Evolutionary conservation across 2,329 filamentous ascomycete genomes (phyloP).

Genomic region (Paraphoma sp.): DNA sequence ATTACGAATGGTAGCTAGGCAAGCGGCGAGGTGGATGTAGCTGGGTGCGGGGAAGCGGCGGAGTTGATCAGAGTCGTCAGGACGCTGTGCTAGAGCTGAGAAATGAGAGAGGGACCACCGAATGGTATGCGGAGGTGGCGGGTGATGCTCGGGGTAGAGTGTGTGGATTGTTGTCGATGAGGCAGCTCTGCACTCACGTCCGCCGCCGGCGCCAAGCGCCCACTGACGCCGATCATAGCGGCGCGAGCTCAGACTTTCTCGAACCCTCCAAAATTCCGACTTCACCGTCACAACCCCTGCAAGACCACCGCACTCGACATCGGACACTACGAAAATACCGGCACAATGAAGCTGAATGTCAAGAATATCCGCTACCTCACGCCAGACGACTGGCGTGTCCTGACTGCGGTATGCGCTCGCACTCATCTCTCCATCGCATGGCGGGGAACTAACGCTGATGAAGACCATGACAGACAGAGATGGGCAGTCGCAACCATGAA

Average conservation of each 20-base stretch:
- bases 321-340: conserved; percentile 10
- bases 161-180: conserved; percentile 35
- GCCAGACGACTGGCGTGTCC: conserved; percentile 91
- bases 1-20: conserved; percentile 42
- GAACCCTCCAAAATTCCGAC: conserved; percentile 35
- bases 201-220: conserved; percentile 28
- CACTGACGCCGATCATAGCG: conserved; percentile 24
- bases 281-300: conserved; percentile 7
- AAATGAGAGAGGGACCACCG: conserved; percentile 13
- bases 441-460: conserved; percentile 47
- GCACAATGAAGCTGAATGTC: conserved; percentile 89
- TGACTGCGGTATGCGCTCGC: conserved; percentile 73
- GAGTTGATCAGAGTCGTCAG: conserved; percentile 10
- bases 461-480: conserved; percentile 73
- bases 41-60: conserved; percentile 16
- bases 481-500: conserved; percentile 95
- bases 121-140: conserved; percentile 8
- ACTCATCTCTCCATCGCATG: conserved; percentile 22
- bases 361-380: conserved; percentile 92
- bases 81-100: conserved; percentile 2
- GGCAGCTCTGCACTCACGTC: conserved; percentile 36
- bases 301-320: conserved; percentile 7
- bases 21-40: conserved; percentile 40
- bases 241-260: conserved; percentile 25
- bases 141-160: conserved; percentile 19